Conservation (phyloP, 2,329 filamentous ascomycete genomes). For the Fusarium chuoi region DNA sequence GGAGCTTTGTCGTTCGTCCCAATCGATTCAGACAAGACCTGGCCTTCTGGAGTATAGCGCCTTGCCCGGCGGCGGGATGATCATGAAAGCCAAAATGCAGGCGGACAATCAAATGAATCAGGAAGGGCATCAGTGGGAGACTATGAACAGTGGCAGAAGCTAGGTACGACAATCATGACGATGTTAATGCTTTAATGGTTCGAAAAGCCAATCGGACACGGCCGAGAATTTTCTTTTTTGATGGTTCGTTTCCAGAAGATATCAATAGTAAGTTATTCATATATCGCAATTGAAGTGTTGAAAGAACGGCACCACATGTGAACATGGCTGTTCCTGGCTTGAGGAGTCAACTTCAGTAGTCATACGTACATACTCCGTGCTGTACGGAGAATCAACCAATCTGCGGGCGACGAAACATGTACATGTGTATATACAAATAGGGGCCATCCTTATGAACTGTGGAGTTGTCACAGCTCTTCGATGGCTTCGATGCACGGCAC, state of each 20-base stretch:
- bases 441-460: slow-evolving; percentile 20
- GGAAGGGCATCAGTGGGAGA: not conserved
- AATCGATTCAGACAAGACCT: slow-evolving; percentile 24
- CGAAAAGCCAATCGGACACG: not conserved
- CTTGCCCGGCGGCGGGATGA: slow-evolving; percentile 21
- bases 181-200: not conserved
- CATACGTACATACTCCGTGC: not conserved
- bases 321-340: not conserved
- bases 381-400: slow-evolving; percentile 24
- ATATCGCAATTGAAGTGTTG: not conserved
- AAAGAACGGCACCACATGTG: not conserved
- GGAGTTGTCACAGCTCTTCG: slow-evolving; percentile 31
- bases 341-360: not conserved
- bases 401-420: not conserved
- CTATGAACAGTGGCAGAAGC: not conserved
- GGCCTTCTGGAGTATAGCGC: slow-evolving; percentile 38
- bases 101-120: slow-evolving; percentile 8
- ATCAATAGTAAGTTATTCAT: not conserved
- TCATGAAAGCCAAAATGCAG: slow-evolving; percentile 14
- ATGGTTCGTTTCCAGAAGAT: not conserved
- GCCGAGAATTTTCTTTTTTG: slow-evolving; percentile 7
- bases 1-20: slow-evolving; percentile 31
- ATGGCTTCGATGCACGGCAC: slow-evolving; percentile 18
- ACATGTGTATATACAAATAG: slow-evolving; percentile 7
- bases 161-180: not conserved